Percentiles rank a stretch among this genome's conserved stretches.
Evolutionary conservation across 139 green algal species (phyloP).

Genomic region (Microglena sp.): DNA sequence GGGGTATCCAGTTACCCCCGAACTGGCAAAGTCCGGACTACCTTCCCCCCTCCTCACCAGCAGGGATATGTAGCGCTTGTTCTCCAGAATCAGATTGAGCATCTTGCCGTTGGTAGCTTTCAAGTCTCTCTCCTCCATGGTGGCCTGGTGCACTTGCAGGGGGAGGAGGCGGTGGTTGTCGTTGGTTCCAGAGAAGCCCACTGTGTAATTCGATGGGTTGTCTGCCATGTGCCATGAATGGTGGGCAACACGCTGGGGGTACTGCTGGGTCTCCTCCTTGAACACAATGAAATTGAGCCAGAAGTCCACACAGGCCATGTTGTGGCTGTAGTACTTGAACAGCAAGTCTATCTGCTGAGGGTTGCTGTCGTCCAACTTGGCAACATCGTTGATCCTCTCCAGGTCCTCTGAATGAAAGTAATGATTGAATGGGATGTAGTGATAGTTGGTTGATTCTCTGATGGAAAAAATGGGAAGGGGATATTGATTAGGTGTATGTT

Average conservation of each 20-base stretch:
- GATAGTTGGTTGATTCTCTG: too few relatives aligned
- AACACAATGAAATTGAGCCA: slow-evolving; percentile 39
- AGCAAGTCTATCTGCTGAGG: slow-evolving; percentile 18
- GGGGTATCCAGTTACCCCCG: too few relatives aligned
- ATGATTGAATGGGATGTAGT: too few relatives aligned
- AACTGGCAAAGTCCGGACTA: too few relatives aligned
- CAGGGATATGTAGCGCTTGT: too few relatives aligned
- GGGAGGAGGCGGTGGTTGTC: slow-evolving; percentile 51
- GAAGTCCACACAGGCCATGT: slow-evolving; percentile 38
- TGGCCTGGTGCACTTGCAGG: slow-evolving; percentile 30
- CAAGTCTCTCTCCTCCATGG: slow-evolving; percentile 8
- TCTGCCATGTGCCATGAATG: slow-evolving; percentile 47
- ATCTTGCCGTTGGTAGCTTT: slow-evolving; percentile 53
- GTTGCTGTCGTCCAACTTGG: slow-evolving; percentile 42
- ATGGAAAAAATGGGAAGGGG: too few relatives aligned
- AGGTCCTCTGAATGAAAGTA: too few relatives aligned
- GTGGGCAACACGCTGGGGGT: slow-evolving; percentile 24
- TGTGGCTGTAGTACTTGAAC: slow-evolving; percentile 27
- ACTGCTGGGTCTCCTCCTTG: slow-evolving; percentile 29
- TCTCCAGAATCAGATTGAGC: slow-evolving; percentile 34
- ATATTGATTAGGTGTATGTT: too few relatives aligned
- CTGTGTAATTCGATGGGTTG: too few relatives aligned
- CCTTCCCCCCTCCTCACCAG: too few relatives aligned
- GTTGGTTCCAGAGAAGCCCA: slow-evolving; percentile 48
- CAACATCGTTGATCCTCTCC: too few relatives aligned